Evolutionary conservation across 805 yeast genomes (phyloP).

Genomic region (Yamadazyma sp.): DNA sequence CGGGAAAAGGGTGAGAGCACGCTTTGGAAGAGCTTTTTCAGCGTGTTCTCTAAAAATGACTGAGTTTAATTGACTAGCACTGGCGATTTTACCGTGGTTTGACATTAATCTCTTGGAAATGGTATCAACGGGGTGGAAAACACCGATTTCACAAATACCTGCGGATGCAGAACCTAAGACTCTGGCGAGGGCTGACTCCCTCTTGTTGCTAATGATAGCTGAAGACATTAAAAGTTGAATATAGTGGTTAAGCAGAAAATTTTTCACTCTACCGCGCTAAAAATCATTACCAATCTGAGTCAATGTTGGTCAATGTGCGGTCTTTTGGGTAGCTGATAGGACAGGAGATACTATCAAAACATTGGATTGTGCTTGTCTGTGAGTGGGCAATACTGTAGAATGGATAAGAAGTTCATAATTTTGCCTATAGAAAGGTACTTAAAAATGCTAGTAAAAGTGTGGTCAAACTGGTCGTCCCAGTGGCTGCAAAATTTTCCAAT

Average conservation of each 20-base stretch:
- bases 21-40: conserved; percentile 61
- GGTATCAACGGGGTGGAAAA: conserved; percentile 98
- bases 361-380: no score
- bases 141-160: conserved; percentile 93
- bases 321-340: no score
- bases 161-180: conserved; percentile 98
- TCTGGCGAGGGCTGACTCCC: conserved; percentile 86
- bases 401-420: background rate
- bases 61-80: conserved; percentile 65
- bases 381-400: no score
- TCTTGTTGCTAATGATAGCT: conserved; percentile 46
- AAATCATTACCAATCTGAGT: conserved; percentile 6
- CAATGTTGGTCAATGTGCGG: no score
- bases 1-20: conserved; percentile 86
- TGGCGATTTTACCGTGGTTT: conserved; percentile 67
- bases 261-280: conserved; percentile 15
- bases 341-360: no score
- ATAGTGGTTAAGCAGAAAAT: conserved; percentile 5
- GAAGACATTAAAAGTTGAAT: conserved; percentile 31
- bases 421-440: background rate
- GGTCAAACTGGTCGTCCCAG: background rate
- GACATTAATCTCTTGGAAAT: conserved; percentile 94
- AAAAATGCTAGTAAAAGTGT: background rate
- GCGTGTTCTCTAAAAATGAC: conserved; percentile 89
- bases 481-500: conserved; percentile 3